These are phyloP conservation scores for Venturia carpophila DNA, from an alignment of 2,329 filamentous ascomycete species.

Conservation along the genomic window DNA sequence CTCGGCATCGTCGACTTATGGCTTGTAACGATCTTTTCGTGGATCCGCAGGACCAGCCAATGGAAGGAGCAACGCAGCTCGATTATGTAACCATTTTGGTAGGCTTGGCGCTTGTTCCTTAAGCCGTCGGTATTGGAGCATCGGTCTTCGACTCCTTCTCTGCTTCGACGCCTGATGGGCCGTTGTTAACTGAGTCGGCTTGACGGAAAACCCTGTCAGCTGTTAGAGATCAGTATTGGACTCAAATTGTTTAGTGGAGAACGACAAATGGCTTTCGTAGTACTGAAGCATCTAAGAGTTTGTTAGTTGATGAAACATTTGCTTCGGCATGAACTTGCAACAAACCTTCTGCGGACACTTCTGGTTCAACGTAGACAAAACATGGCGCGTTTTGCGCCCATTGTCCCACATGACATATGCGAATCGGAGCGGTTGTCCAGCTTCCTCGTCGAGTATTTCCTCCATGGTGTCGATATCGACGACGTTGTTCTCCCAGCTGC, in stretches of 20 bases:
- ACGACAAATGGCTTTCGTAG: conserved; percentile 32
- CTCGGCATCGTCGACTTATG: background rate
- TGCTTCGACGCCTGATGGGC: background rate
- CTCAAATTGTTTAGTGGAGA: background rate
- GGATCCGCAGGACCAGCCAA: background rate
- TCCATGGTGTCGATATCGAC: conserved; percentile 64
- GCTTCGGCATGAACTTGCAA: background rate
- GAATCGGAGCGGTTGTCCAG: conserved; percentile 46
- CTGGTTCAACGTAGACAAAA: conserved; percentile 58
- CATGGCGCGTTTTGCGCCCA: conserved; percentile 65
- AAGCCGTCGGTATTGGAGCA: background rate
- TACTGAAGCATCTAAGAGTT: conserved; percentile 28
- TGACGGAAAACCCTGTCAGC: conserved; percentile 2
- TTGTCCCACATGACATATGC: conserved; percentile 70
- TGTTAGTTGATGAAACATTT: background rate
- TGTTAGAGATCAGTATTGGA: background rate
- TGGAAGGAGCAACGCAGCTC: background rate
- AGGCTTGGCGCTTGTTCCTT: background rate
- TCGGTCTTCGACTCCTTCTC: background rate
- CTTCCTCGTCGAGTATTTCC: conserved; percentile 41
- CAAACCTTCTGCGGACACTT: conserved; percentile 69
- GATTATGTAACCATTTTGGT: background rate
- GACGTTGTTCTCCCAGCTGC: conserved; percentile 71
- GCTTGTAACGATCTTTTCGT: background rate
- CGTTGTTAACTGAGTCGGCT: background rate